Conservation (phyloP, 192 early-diverging fungal species). For the Backusella sp. region DNA sequence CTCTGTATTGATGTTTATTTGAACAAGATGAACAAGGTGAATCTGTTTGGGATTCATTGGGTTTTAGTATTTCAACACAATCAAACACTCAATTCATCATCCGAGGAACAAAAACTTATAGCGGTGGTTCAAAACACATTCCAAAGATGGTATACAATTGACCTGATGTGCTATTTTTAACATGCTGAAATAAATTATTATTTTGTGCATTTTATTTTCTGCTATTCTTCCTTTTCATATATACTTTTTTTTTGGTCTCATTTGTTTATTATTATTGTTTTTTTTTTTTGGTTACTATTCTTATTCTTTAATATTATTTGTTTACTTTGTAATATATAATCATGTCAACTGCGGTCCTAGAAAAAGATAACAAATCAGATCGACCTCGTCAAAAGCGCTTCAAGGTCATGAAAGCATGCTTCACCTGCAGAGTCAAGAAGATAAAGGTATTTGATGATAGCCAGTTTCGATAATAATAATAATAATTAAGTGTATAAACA, state of each 20-base stretch:
- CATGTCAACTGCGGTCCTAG: not conserved
- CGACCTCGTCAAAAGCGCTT: constrained; percentile 26
- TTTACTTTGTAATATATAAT: not conserved
- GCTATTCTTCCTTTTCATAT: too few species aligned
- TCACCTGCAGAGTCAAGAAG: constrained; percentile 36
- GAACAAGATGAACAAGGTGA: not conserved
- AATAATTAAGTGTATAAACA: not conserved
- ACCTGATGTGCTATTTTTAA: constrained; percentile 2
- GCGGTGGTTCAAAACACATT: not conserved
- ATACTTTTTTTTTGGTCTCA: not conserved
- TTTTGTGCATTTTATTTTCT: not conserved
- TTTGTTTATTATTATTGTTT: not conserved
- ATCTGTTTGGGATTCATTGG: not conserved
- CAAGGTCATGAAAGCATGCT: constrained; percentile 37
- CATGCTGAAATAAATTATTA: not conserved
- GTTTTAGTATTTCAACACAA: not conserved
- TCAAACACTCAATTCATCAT: not conserved
- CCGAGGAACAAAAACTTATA: not conserved
- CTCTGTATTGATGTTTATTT: not conserved
- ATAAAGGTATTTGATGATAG: constrained; percentile 29
- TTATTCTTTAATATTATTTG: not conserved
- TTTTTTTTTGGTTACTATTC: not conserved
- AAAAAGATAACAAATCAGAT: constrained; percentile 4
- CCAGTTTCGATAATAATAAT: not conserved
- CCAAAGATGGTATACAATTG: not conserved